These are phyloP conservation scores for Sparassis latifolia DNA, from an alignment of 1,284 basidiomycete species.

Conservation along the genomic window DNA sequence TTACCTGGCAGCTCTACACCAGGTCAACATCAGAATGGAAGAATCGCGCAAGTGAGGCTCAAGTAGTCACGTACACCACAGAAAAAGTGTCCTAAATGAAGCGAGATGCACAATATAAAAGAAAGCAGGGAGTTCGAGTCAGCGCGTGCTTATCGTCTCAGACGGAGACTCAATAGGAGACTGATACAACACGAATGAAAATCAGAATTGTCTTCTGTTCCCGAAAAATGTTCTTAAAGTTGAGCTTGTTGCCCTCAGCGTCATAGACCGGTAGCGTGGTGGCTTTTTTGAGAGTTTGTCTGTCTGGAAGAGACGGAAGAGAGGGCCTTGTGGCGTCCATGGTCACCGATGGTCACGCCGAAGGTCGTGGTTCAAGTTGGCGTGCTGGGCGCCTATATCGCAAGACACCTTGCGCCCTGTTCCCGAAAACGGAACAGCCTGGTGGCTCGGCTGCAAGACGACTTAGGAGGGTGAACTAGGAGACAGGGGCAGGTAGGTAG, in stretches of 20 bases:
- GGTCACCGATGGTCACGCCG: too few species aligned
- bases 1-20: conserved; percentile 37
- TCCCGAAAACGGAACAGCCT: too few species aligned
- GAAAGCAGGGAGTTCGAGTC: neutral
- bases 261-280: conserved; percentile 36
- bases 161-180: neutral
- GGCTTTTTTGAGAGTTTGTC: conserved; percentile 27
- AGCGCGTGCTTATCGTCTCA: too few species aligned
- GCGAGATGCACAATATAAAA: neutral
- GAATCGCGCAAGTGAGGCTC: too few species aligned
- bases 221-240: conserved; percentile 45
- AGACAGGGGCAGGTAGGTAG: too few species aligned
- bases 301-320: neutral
- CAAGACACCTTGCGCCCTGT: too few species aligned
- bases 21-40: neutral
- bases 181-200: conserved; percentile 47
- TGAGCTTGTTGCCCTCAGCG: conserved; percentile 35
- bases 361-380: too few species aligned
- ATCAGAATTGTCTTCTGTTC: conserved; percentile 50
- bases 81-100: conserved; percentile 53
- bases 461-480: too few species aligned
- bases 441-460: too few species aligned
- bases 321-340: neutral
- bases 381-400: too few species aligned
- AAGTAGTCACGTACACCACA: conserved; percentile 42